phyloP scores from a whole-genome alignment of 495 filamentous ascomycete genomes.

The Penicillium mononematosum region DNA sequence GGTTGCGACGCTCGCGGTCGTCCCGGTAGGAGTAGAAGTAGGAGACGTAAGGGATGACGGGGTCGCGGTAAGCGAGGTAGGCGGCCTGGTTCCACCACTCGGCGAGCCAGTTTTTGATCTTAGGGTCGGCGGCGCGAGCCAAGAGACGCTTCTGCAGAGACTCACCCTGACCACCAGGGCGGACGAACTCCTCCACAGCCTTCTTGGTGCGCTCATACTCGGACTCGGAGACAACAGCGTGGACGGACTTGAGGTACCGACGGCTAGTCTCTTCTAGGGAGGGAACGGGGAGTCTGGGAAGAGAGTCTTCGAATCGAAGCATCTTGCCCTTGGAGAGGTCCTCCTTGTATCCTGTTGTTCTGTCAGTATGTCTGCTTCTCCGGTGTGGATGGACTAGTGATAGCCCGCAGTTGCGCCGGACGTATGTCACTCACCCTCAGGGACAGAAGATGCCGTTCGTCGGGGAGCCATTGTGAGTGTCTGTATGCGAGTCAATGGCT shows the following conservation, averaged over 20 bases:
- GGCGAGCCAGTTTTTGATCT: constrained; percentile 87
- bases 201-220: constrained; percentile 77
- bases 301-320: constrained; percentile 94
- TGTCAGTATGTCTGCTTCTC: constrained; percentile 7
- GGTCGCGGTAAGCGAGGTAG: constrained; percentile 91
- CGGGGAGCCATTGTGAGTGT: constrained; percentile 44
- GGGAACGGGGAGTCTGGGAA: constrained; percentile 87
- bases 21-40: constrained; percentile 99
- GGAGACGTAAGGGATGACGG: constrained; percentile 95
- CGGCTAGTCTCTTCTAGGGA: constrained; percentile 88
- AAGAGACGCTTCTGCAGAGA: constrained; percentile 84
- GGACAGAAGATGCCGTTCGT: constrained; percentile 47
- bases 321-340: constrained; percentile 87
- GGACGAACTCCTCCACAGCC: constrained; percentile 79
- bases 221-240: constrained; percentile 68
- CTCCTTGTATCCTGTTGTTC: constrained; percentile 77
- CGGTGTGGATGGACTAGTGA: background rate
- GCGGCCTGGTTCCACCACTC: constrained; percentile 98
- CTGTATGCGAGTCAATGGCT: constrained; percentile 25
- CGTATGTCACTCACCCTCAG: constrained; percentile 45
- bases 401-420: background rate
- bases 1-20: constrained; percentile 82
- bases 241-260: constrained; percentile 90
- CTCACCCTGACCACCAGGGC: constrained; percentile 77
- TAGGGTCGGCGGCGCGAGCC: constrained; percentile 77